These are phyloP conservation scores for Agastache rugosa DNA, from an alignment of 257 asterid species.

Conservation along the genomic window DNA sequence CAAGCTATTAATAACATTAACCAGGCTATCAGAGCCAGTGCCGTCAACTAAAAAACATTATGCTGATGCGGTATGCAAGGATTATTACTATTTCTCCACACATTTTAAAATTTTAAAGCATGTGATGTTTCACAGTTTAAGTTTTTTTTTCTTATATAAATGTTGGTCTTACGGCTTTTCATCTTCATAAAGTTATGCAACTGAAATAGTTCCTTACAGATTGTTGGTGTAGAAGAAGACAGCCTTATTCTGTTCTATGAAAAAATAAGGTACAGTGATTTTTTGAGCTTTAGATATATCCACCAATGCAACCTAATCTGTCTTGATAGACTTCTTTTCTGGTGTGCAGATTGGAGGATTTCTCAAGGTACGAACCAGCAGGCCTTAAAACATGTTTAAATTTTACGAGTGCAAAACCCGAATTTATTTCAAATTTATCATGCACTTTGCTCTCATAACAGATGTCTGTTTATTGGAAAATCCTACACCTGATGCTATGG, in stretches of 20 bases:
- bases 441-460: constrained; percentile 25
- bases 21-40: constrained; percentile 70
- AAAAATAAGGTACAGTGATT: constrained; percentile 72
- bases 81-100: constrained; percentile 21
- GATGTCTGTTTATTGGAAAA: constrained; percentile 7
- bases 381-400: constrained; percentile 28
- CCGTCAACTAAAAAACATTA: constrained; percentile 68
- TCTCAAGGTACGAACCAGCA: constrained; percentile 67
- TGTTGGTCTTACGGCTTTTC: not conserved
- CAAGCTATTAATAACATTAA: constrained; percentile 73
- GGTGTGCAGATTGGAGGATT: constrained; percentile 82
- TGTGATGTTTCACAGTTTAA: constrained; percentile 1
- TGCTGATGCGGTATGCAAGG: constrained; percentile 81
- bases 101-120: not conserved
- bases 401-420: constrained; percentile 21
- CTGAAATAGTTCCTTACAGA: constrained; percentile 50
- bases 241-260: constrained; percentile 75
- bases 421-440: constrained; percentile 25
- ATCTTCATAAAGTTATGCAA: constrained; percentile 5
- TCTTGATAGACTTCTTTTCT: constrained; percentile 22
- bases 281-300: constrained; percentile 28
- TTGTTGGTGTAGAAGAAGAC: constrained; percentile 79
- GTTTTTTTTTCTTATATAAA: not conserved
- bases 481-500: constrained; percentile 32
- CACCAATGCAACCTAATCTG: constrained; percentile 2